These are phyloP conservation scores for Fennellomyces sp. DNA, from an alignment of 371 early-diverging fungal genomes.

Conservation along the genomic window DNA sequence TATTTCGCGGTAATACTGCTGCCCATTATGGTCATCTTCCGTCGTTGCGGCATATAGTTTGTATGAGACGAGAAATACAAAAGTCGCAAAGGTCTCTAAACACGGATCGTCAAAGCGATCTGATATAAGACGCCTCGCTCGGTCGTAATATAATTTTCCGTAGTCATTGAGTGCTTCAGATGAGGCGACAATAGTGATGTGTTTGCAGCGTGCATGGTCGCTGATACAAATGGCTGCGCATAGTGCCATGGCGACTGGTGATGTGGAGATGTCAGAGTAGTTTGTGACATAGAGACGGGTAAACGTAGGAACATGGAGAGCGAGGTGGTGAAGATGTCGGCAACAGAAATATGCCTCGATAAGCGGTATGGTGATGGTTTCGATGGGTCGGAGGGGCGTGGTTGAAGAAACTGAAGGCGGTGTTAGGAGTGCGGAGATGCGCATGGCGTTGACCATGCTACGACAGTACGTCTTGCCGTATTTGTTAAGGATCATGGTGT, in stretches of 20 bases:
- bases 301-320: slow-evolving; percentile 8
- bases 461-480: slow-evolving; percentile 13
- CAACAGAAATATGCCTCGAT: slow-evolving; percentile 9
- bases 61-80: neutral
- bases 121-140: slow-evolving; percentile 4
- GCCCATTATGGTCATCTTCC: neutral
- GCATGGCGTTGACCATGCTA: slow-evolving; percentile 5
- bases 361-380: neutral
- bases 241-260: slow-evolving; percentile 16
- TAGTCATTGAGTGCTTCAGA: neutral
- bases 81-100: slow-evolving; percentile 12
- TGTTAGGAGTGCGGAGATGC: neutral
- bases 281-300: slow-evolving; percentile 4
- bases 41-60: neutral
- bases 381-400: neutral
- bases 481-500: slow-evolving; percentile 9
- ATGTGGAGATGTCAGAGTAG: neutral
- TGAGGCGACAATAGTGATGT: neutral
- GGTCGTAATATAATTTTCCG: slow-evolving; percentile 6
- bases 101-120: slow-evolving; percentile 11
- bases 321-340: slow-evolving; percentile 3
- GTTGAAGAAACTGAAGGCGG: neutral
- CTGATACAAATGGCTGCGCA: slow-evolving; percentile 12
- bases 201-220: slow-evolving; percentile 1
- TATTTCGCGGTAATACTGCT: neutral